Evolutionary conservation across 768 basidiomycete genomes (phyloP).

Genomic region (Suillus hirtellus): DNA sequence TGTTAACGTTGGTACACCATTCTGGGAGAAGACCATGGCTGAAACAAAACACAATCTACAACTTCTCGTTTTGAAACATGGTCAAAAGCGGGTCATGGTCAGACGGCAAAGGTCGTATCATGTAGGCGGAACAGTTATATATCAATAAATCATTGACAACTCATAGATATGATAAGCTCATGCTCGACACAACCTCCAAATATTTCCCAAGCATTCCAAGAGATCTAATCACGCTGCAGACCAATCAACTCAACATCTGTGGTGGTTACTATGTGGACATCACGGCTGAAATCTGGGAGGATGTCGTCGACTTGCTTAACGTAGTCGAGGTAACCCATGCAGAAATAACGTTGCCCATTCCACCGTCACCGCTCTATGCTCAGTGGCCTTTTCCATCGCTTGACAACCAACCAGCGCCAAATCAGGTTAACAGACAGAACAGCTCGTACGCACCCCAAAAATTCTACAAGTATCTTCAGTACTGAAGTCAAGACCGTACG

Average conservation of each 20-base stretch:
- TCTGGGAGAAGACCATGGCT: background rate
- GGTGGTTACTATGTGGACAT: background rate
- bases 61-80: background rate
- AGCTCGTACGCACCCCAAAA: background rate
- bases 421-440: background rate
- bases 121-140: background rate
- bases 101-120: background rate
- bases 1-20: background rate
- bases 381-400: no score
- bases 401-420: background rate
- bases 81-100: background rate
- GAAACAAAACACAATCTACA: background rate
- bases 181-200: background rate
- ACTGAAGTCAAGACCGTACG: background rate
- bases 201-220: background rate
- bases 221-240: background rate
- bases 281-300: background rate
- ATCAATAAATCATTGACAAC: background rate
- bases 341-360: background rate
- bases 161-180: background rate
- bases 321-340: background rate
- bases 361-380: no score
- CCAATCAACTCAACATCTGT: background rate
- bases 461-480: background rate
- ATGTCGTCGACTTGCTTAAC: background rate